phyloP scores from a whole-genome alignment of 2,329 filamentous ascomycete genomes.

The Colletotrichum endophyticum region DNA sequence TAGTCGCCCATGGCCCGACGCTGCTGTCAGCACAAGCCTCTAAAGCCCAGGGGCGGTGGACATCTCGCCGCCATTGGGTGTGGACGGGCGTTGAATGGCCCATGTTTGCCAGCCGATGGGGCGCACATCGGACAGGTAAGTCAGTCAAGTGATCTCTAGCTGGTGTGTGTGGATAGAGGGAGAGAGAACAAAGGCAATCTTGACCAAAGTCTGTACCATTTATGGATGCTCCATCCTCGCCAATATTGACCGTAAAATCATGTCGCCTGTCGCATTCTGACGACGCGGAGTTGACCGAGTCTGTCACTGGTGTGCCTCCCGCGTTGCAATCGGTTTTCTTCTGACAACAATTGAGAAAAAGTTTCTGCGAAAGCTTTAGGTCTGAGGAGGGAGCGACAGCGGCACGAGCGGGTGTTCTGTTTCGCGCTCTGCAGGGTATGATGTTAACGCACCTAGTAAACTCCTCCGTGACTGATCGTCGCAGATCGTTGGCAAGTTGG shows the following conservation, averaged over 20 bases:
- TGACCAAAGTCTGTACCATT: not conserved
- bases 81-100: not conserved
- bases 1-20: constrained; percentile 10
- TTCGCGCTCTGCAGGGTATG: constrained; percentile 1
- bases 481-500: constrained; percentile 3
- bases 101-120: not conserved
- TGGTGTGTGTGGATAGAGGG: constrained; percentile 10
- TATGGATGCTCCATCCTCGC: not conserved
- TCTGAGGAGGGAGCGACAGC: not conserved
- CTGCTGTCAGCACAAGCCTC: constrained; percentile 18
- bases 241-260: not conserved
- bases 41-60: constrained; percentile 4
- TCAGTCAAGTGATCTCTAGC: constrained; percentile 19
- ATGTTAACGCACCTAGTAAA: not conserved
- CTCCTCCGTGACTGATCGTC: not conserved
- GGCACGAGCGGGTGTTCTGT: constrained; percentile 14
- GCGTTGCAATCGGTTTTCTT: not conserved
- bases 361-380: not conserved
- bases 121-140: not conserved
- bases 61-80: not conserved
- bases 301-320: not conserved
- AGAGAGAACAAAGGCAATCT: constrained; percentile 3
- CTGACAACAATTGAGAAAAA: not conserved
- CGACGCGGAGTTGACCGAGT: not conserved
- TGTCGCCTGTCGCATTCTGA: not conserved